Evolutionary conservation across 805 yeast genomes (phyloP), one percentile per base, ranked within the genome.

Genomic region (Nakazawaea holstii): DNA sequence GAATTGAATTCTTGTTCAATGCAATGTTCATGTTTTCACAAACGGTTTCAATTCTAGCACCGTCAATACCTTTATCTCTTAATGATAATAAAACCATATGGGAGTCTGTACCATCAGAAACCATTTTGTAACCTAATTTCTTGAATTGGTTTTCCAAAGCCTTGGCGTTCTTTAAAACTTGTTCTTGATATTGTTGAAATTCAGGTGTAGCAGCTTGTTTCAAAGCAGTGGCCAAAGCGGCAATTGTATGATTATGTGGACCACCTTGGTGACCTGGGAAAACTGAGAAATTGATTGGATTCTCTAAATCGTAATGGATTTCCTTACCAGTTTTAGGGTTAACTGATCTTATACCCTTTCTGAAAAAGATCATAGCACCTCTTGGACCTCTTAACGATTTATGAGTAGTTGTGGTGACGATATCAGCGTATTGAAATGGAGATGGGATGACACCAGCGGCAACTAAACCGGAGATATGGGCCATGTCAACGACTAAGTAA

Each of bases 251-350:
- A 78, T 94, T 94, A 74, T 94, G 98, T 60, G 99, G 99, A 67
- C 99, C 99, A 77, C 99, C 99, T 77, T 94, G 99, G 72, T 94
- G 99, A 57, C 96, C 99, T 61, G 99, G 99, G 92, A 94, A 94
- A 47, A 94, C 99, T 8, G 97, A 90, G 70, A 94, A 94, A 79
- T 94, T 94, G 72, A 94, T 91, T 67, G 88, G 88, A 69, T 81
- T 84, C 72, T 94, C 98, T 68, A 94, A 81, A 60, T 94, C 97
- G 70, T 91, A 94, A 50, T 75, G 72, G 50, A 89, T 74, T 71
- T 90, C 96, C 73, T 89, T 87, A 62, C 98, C 98, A 60, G 89
- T 87, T 76, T 91, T 90, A 64, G 87, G 74, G 68, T 82, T 86
- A 56, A 82, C 80, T 51, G 85, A 82, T 78, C 96, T 83, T 52